Evolutionary conservation across 441 rosid genomes (phyloP), one percentile per base, ranked within the genome.

Genomic region (Biscutella laevigata): DNA sequence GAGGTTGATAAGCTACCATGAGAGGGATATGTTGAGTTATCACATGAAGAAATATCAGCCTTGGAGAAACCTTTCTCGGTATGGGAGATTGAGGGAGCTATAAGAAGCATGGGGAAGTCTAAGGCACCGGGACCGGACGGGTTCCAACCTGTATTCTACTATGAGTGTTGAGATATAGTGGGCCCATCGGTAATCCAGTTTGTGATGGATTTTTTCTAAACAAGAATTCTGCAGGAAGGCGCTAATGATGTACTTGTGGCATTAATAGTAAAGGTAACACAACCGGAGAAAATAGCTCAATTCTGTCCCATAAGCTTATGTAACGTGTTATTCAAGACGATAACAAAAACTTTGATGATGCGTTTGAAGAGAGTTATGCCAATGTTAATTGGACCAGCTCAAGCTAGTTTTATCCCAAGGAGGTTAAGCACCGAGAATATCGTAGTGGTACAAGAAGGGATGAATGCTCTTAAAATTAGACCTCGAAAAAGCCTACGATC

Each of bases 211-310:
- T 13, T 24, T 0, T 35, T 52, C 0, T 6, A 1, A 0, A 1
- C 13, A 0, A 13, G 43, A 2, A 0, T 0, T 0, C 1, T 22
- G 7, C 57, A 19, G 0, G 4, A 2, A 0, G 11, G 0, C 0
- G 13, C 26, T 0, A 52, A 52, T 22, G 43, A 34, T 5, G 39
- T 7, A 0, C 0, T 35, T 0, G 0, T 52, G 0, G 44, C 36
- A 1, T 1, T 52, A 0, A 3, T 52, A 1, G 7, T 22, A 0
- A 52, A 52, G 2, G 44, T 52, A 0, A 2, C 0, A 0, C 13
- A 24, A 0, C 57, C 33, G 0, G 44, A 52, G 3, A 4, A 1
- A 0, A 24, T 35, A 0, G 8, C 7, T 0, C 44, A 36, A 3
- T 52, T 35, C 3, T 0, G 57, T n/a, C n/a, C n/a, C n/a, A n/a